These are phyloP conservation scores for Nannochloropsis gaditana DNA, from an alignment of 108 stramenopile species.

Conservation along the genomic window DNA sequence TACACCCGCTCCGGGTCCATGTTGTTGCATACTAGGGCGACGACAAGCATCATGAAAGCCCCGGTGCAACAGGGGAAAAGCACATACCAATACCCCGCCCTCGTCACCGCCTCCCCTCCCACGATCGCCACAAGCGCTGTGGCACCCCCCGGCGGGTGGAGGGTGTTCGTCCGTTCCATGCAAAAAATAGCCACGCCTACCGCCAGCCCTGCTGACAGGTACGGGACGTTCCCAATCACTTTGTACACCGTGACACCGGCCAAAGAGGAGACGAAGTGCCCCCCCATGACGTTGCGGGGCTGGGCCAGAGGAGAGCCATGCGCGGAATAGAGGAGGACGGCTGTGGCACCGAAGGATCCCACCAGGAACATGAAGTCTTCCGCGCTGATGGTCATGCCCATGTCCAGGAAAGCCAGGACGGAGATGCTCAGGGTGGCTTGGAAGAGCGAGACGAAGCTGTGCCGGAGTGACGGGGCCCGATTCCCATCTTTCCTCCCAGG, in stretches of 20 bases:
- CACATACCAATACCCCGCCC: slow-evolving; percentile 20
- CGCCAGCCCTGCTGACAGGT: not conserved
- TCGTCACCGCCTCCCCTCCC: not conserved
- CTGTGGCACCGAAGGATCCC: slow-evolving; percentile 19
- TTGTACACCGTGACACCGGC: slow-evolving; percentile 21
- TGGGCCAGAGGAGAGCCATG: slow-evolving; percentile 19
- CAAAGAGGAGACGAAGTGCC: not conserved
- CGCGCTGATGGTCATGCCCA: not conserved
- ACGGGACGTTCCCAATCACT: not conserved
- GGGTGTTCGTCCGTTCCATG: slow-evolving; percentile 23
- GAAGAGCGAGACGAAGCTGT: not conserved
- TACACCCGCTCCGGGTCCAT: slow-evolving; percentile 14
- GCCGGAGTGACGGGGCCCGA: not conserved
- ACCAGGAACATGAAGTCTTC: slow-evolving; percentile 3
- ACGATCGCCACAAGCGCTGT: slow-evolving; percentile 21
- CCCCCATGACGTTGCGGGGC: not conserved
- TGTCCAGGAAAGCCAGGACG: not conserved
- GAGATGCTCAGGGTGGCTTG: not conserved
- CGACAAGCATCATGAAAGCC: slow-evolving; percentile 20
- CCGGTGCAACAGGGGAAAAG: not conserved
- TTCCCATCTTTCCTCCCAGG: not conserved
- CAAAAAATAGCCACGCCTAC: not conserved
- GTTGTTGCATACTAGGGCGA: slow-evolving; percentile 9
- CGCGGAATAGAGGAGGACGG: slow-evolving; percentile 18
- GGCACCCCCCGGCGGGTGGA: slow-evolving; percentile 9